These are phyloP conservation scores for Erythrophleum fordii DNA, from an alignment of 306 rosid species.

Conservation along the genomic window DNA sequence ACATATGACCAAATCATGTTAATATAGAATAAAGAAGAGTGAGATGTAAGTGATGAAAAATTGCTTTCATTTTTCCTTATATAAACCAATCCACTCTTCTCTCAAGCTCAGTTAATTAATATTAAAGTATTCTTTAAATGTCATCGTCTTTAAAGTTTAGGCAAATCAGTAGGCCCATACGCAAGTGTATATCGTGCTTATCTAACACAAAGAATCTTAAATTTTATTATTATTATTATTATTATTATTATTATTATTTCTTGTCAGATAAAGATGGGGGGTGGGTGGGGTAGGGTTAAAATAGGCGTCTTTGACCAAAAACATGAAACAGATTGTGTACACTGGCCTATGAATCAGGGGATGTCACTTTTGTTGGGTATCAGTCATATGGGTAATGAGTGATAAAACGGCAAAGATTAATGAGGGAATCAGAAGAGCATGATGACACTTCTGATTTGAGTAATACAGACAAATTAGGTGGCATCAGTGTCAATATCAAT, in stretches of 20 bases:
- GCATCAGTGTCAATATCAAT: constrained; percentile 23
- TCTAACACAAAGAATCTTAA: constrained; percentile 25
- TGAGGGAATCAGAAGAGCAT: background rate
- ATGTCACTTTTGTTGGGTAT: constrained; percentile 5
- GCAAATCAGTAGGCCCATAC: constrained; percentile 32
- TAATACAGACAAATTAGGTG: constrained; percentile 16
- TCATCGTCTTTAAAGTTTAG: constrained; percentile 35
- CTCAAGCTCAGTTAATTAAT: constrained; percentile 25
- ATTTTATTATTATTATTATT: too few relatives aligned
- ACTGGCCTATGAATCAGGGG: constrained; percentile 2
- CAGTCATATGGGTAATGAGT: constrained; percentile 37
- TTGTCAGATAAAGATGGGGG: background rate
- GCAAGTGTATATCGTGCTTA: constrained; percentile 33
- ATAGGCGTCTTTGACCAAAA: constrained; percentile 11
- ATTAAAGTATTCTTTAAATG: constrained; percentile 34
- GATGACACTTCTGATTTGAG: constrained; percentile 32
- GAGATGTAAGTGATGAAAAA: constrained; percentile 25
- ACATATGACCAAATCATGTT: constrained; percentile 25
- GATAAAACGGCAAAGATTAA: constrained; percentile 22
- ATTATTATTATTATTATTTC: too few relatives aligned
- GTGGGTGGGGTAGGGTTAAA: background rate
- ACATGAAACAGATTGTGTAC: background rate
- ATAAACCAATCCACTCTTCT: background rate
- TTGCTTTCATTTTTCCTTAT: constrained; percentile 15
- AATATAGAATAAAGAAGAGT: constrained; percentile 10